Evolutionary conservation across 2,329 filamentous ascomycete species (phyloP).

Genomic region (Nemania sp.): DNA sequence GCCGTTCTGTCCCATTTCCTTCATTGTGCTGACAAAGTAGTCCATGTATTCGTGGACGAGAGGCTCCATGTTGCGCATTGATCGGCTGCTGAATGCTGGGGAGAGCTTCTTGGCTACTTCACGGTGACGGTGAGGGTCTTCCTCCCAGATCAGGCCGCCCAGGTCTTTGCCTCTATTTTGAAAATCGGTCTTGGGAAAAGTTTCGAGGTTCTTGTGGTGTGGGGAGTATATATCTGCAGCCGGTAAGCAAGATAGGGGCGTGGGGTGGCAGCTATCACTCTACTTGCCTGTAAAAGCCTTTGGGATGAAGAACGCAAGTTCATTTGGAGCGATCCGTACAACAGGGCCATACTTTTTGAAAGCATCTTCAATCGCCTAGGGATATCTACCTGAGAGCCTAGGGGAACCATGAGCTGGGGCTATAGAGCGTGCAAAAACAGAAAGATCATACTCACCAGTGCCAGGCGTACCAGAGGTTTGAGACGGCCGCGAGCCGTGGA

Average conservation of each 20-base stretch:
- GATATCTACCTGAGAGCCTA: conserved; percentile 17
- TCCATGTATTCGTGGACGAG: conserved; percentile 30
- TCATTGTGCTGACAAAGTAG: conserved; percentile 5
- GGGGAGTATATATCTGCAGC: conserved; percentile 4
- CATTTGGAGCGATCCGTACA: conserved; percentile 16
- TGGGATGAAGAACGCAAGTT: conserved; percentile 15
- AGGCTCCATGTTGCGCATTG: conserved; percentile 26
- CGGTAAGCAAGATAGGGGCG: neutral
- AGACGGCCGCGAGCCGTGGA: conserved; percentile 2
- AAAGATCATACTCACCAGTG: conserved; percentile 1
- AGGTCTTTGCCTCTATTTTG: neutral
- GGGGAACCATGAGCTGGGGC: neutral
- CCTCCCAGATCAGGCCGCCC: conserved; percentile 30
- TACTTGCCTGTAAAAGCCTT: conserved; percentile 3
- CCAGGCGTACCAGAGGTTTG: neutral
- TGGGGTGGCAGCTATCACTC: neutral
- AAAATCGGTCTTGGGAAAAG: conserved; percentile 4
- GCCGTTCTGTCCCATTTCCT: neutral
- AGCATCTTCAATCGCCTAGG: neutral
- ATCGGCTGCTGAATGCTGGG: conserved; percentile 33
- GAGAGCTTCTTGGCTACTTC: conserved; percentile 29
- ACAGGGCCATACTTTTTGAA: conserved; percentile 9
- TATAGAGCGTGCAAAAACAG: neutral
- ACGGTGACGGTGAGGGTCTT: conserved; percentile 30
- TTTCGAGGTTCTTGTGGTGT: neutral